phyloP scores from a whole-genome alignment of 495 filamentous ascomycete genomes.

The Pseudotulostoma volvatum region DNA sequence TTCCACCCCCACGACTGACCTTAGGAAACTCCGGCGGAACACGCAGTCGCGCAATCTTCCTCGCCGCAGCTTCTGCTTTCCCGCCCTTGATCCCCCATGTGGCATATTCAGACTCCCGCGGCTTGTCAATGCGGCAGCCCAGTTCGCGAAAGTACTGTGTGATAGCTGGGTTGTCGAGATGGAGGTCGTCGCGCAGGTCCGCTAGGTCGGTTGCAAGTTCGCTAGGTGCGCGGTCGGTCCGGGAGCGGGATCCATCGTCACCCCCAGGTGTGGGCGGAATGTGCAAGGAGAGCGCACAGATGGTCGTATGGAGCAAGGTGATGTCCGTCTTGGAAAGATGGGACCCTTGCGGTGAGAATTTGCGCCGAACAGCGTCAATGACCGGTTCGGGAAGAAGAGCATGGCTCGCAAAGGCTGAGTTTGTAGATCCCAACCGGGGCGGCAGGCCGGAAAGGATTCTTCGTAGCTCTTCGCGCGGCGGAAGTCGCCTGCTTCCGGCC shows the following conservation, averaged over 20 bases:
- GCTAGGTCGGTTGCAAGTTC: constrained; percentile 61
- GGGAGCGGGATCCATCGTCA: constrained; percentile 28
- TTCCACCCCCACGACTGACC: constrained; percentile 25
- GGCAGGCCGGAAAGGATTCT: constrained; percentile 17
- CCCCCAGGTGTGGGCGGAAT: constrained; percentile 24
- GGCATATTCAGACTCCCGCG: constrained; percentile 25
- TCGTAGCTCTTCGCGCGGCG: constrained; percentile 25
- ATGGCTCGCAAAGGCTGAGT: neutral
- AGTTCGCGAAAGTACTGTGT: constrained; percentile 62
- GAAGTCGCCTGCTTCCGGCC: constrained; percentile 25
- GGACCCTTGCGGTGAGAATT: constrained; percentile 45
- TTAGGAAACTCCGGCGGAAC: constrained; percentile 76
- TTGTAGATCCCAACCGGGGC: neutral
- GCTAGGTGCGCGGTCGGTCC: constrained; percentile 44
- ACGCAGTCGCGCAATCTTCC: constrained; percentile 50
- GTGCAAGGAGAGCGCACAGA: constrained; percentile 47
- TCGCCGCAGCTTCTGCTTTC: constrained; percentile 42
- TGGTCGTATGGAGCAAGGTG: constrained; percentile 49
- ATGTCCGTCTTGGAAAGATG: constrained; percentile 43
- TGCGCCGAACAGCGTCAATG: constrained; percentile 48
- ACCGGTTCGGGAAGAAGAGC: constrained; percentile 39
- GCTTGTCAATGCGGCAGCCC: constrained; percentile 41
- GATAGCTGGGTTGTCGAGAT: constrained; percentile 46
- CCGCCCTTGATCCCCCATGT: constrained; percentile 33
- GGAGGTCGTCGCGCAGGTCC: constrained; percentile 63